phyloP scores from a whole-genome alignment of 1,284 basidiomycete species.

The Erythrobasidium hasegawianum region DNA sequence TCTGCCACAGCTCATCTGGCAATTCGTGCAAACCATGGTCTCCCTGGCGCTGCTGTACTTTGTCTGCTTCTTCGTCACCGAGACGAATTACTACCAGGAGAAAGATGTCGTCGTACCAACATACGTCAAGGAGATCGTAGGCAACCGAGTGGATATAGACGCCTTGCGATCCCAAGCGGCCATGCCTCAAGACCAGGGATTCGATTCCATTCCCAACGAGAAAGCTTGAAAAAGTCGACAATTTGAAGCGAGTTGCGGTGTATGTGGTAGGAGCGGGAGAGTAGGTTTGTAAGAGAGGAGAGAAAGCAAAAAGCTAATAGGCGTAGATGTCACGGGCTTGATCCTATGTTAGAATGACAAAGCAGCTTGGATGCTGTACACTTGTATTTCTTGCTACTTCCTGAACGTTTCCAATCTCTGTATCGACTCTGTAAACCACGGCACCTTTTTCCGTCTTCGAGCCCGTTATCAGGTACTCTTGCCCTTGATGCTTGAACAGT shows the following conservation, averaged over 20 bases:
- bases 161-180: conserved; percentile 11
- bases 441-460: conserved; percentile 30
- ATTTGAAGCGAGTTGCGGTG: too few relatives aligned
- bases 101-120: conserved; percentile 27
- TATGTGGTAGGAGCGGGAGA: too few relatives aligned
- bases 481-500: conserved; percentile 7
- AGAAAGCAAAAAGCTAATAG: too few relatives aligned
- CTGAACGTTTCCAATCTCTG: conserved; percentile 1
- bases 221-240: too few relatives aligned
- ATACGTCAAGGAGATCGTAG: conserved; percentile 20
- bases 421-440: conserved; percentile 10
- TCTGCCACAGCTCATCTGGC: conserved; percentile 17
- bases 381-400: conserved; percentile 28
- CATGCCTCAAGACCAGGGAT: too few relatives aligned
- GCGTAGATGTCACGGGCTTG: too few relatives aligned
- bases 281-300: too few relatives aligned
- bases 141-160: conserved; percentile 13
- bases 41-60: conserved; percentile 19
- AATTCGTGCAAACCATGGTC: conserved; percentile 7
- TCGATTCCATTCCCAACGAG: too few relatives aligned
- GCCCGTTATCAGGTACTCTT: conserved; percentile 17
- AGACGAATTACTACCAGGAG: conserved; percentile 27
- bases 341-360: background rate
- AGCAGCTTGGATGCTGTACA: conserved; percentile 11
- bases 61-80: conserved; percentile 27